These are phyloP conservation scores for Xylaria sp. DNA, from an alignment of 2,329 filamentous ascomycete species.

Conservation along the genomic window DNA sequence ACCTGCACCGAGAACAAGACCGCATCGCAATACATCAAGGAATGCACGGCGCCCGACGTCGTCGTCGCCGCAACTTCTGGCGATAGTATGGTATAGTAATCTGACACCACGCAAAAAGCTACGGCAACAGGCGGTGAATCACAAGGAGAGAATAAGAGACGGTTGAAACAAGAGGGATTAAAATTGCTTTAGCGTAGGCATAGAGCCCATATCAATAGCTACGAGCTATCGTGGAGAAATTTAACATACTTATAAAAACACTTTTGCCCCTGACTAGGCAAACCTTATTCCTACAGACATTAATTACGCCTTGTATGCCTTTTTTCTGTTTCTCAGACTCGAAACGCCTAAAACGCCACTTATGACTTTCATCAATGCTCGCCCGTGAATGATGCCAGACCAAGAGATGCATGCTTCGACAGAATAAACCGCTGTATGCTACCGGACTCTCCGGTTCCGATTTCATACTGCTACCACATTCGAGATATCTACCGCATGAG, in stretches of 20 bases:
- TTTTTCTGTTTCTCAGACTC: slow-evolving; percentile 25
- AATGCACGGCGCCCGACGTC: slow-evolving; percentile 40
- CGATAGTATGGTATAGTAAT: background rate
- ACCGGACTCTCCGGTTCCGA: slow-evolving; percentile 2
- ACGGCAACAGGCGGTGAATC: background rate
- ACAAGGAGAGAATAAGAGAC: background rate
- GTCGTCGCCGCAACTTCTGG: slow-evolving; percentile 31
- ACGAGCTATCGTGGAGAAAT: slow-evolving; percentile 16
- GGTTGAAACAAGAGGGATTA: background rate
- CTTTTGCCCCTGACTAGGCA: background rate
- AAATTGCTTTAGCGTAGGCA: background rate
- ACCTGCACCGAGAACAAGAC: slow-evolving; percentile 39
- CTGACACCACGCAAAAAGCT: background rate
- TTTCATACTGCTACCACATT: slow-evolving; percentile 4
- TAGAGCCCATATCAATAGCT: slow-evolving; percentile 7
- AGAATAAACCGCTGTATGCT: slow-evolving; percentile 20
- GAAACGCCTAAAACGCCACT: slow-evolving; percentile 32
- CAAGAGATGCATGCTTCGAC: slow-evolving; percentile 31
- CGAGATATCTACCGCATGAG: slow-evolving; percentile 15
- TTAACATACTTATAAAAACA: slow-evolving; percentile 24
- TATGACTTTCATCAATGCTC: slow-evolving; percentile 35
- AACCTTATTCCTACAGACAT: slow-evolving; percentile 30
- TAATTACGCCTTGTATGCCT: slow-evolving; percentile 35
- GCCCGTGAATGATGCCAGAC: slow-evolving; percentile 34
- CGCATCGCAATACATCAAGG: slow-evolving; percentile 39